Conservation (phyloP, 192 early-diverging fungal species). For the Phlyctochytrium planicorne region DNA sequence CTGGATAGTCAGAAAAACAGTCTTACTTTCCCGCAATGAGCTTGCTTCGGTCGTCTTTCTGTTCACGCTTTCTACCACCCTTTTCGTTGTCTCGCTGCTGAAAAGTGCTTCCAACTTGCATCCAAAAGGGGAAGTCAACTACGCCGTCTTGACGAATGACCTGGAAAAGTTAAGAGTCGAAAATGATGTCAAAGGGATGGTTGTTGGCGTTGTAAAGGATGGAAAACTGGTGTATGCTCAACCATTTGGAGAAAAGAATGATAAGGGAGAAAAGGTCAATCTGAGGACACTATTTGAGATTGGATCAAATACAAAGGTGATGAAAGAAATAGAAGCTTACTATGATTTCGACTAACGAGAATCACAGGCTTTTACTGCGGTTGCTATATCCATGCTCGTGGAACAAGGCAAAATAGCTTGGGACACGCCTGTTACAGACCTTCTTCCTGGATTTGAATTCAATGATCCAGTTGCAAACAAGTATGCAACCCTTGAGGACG, state of each 20-base stretch:
- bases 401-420: slow-evolving; percentile 4
- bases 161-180: background rate
- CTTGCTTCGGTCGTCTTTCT: background rate
- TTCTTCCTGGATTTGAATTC: slow-evolving; percentile 8
- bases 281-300: too few relatives aligned
- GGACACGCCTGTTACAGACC: background rate
- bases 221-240: background rate
- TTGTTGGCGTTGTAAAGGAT: slow-evolving; percentile 6
- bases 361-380: slow-evolving; percentile 12
- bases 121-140: background rate
- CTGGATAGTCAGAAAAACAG: background rate
- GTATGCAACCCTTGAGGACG: slow-evolving; percentile 6
- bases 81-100: background rate
- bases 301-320: too few relatives aligned
- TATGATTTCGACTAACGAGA: too few relatives aligned
- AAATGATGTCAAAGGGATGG: background rate
- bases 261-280: background rate
- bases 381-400: slow-evolving; percentile 9
- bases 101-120: background rate
- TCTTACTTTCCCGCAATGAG: background rate
- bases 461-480: slow-evolving; percentile 8
- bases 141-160: background rate
- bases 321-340: too few relatives aligned
- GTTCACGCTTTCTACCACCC: background rate
- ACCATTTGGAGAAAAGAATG: slow-evolving; percentile 1